phyloP scores from a whole-genome alignment of 306 rosid species.

The Adenanthera pavonina region DNA sequence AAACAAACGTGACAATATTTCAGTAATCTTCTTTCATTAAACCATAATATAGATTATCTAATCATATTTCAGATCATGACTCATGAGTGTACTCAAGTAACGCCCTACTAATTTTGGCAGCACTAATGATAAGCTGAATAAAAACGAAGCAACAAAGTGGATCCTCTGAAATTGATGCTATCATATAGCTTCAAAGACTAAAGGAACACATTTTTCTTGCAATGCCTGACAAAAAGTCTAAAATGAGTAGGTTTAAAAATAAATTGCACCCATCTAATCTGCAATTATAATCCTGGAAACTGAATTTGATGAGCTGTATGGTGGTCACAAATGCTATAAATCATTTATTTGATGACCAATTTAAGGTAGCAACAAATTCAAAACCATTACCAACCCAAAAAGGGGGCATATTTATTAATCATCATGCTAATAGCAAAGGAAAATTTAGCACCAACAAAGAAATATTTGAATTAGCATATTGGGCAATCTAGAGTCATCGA shows the following conservation, averaged over 20 bases:
- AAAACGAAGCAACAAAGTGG: conserved; percentile 7
- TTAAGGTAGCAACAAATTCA: not conserved
- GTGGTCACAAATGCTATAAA: conserved; percentile 1
- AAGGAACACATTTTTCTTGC: not conserved
- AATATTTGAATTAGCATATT: not conserved
- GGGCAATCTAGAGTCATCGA: not conserved
- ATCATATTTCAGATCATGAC: not conserved
- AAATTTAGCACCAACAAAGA: not conserved
- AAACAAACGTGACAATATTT: not conserved
- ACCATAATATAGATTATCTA: not conserved
- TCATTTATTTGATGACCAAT: not conserved
- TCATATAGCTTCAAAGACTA: not conserved
- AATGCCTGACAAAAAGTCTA: not conserved
- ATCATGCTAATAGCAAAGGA: not conserved
- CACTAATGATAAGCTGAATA: not conserved
- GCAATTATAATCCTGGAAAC: conserved; percentile 18
- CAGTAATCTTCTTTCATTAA: not conserved
- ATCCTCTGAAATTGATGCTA: not conserved
- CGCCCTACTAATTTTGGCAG: not conserved
- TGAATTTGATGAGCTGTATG: not conserved
- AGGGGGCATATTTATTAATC: not conserved
- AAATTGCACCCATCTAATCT: conserved; percentile 11
- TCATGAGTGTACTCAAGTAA: not conserved
- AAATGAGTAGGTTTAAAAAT: not conserved
- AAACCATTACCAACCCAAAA: not conserved